Conservation (phyloP, 1,284 basidiomycete genomes). For the Tilletiopsis washingtonensis region DNA sequence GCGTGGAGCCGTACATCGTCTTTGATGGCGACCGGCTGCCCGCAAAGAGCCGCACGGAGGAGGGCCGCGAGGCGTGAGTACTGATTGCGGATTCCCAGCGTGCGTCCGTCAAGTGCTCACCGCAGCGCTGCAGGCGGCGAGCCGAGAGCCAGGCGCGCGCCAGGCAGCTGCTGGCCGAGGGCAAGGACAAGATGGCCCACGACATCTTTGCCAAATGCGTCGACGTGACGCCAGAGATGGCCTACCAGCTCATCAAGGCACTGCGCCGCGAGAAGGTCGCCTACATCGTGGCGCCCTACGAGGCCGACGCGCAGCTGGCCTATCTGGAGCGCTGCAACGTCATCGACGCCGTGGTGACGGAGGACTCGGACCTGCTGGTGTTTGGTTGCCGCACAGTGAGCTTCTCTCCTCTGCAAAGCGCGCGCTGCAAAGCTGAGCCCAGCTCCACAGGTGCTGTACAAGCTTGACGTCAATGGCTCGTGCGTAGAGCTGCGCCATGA, state of each 20-base stretch:
- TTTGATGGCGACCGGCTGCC: slow-evolving; percentile 94
- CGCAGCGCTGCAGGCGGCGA: slow-evolving; percentile 48
- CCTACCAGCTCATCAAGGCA: slow-evolving; percentile 83
- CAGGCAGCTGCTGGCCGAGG: slow-evolving; percentile 65
- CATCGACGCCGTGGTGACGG: slow-evolving; percentile 88
- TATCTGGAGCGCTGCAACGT: slow-evolving; percentile 76
- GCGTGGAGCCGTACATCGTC: slow-evolving; percentile 81
- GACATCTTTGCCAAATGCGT: slow-evolving; percentile 84
- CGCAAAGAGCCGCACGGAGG: slow-evolving; percentile 84
- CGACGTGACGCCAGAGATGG: slow-evolving; percentile 95
- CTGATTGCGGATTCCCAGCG: neutral
- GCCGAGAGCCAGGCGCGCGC: slow-evolving; percentile 61
- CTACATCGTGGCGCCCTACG: slow-evolving; percentile 94
- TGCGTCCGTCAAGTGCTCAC: neutral
- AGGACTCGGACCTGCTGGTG: slow-evolving; percentile 95
- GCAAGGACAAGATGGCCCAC: slow-evolving; percentile 68
- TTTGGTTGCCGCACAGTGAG: slow-evolving; percentile 85
- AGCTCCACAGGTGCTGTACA: slow-evolving; percentile 42
- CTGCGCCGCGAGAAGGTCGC: slow-evolving; percentile 23
- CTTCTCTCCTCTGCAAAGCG: slow-evolving; percentile 51
- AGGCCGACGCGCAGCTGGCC: slow-evolving; percentile 94
- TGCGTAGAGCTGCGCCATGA: slow-evolving; percentile 71
- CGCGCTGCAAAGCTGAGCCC: neutral
- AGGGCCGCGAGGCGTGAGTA: slow-evolving; percentile 58
- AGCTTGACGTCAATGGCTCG: slow-evolving; percentile 52